Base-by-base conservation (phyloP, 805 yeast genomes). In the Blastobotrys peoriensis region DNA sequence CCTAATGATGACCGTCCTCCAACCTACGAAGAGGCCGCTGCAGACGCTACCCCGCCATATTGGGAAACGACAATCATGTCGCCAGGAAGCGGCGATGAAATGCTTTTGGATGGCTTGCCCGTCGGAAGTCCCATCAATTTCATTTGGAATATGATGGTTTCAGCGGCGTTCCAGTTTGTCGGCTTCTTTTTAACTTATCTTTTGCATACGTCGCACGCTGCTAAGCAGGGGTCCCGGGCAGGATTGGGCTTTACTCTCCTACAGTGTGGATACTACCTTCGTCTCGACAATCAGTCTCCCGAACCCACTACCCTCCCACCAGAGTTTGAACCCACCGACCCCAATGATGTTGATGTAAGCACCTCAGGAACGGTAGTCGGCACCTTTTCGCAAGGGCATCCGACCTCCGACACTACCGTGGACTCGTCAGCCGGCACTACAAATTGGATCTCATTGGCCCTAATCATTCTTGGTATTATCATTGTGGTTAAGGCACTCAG, bases 171-270 rank as follows among this genome's bases (percentile, higher is more conserved):
- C 70, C 96, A 91, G 64, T 86, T 85, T 61, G 83, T 91, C 25
- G 98, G 98, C 3, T 93, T 93, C 65, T 71, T 93, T 35, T 71
- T 91, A 44, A 89, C 98, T 5, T 93, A 89, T 60, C 68, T 91
- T 37, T 70, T 93, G 44, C 98, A 93, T 64, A 91, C 98, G 0
- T 86, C 97, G 2, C 98, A 93, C 61, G 97, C 98, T 3, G 95
- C 97, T 3, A 87, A 86, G 60, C 89, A 89, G 58, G 98, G 98
- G 2, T 83, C 97, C 1, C 71, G 95, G 49, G 84, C 91, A 16
- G 98, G 98, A 0, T 67, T 93, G 46, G 98, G 98, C 2, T 60
- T 85, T 48, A 87, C 96, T 0, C 75, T 93, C 51, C 69, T 91
- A 42, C 77, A 81, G 44, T 79, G 81, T 52, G 95, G 85, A 2